A percentile compares a stretch with the other conserved stretches of the same genome.
Conservation (phyloP, 768 basidiomycete species). For the Boletus reticuloceps region DNA sequence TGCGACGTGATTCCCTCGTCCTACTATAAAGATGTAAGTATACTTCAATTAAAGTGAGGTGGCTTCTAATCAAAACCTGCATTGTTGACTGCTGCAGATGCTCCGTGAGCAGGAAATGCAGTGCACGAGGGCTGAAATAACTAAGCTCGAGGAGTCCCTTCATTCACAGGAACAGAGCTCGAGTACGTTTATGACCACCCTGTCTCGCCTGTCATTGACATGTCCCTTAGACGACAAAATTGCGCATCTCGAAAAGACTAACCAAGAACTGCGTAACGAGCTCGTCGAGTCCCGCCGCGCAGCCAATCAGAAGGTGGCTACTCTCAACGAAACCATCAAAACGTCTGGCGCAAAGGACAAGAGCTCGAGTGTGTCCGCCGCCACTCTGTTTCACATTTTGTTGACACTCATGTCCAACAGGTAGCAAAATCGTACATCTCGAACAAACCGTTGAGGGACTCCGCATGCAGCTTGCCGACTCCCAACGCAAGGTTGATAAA, state of each 20-base stretch:
- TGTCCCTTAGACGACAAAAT: neutral
- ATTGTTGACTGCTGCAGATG: neutral
- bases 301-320: neutral
- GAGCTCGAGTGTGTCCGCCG: neutral
- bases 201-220: neutral
- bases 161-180: neutral
- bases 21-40: conserved; percentile 5
- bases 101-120: neutral
- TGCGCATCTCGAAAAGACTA: neutral
- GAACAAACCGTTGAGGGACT: neutral
- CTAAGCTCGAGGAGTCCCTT: neutral
- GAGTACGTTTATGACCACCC: neutral
- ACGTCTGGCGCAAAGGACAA: neutral
- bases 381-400: neutral
- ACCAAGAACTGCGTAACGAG: neutral
- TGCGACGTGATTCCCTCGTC: neutral
- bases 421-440: neutral
- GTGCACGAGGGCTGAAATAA: neutral
- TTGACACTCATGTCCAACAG: neutral
- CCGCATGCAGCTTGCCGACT: neutral
- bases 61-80: too few relatives aligned
- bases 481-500: neutral
- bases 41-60: neutral
- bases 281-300: neutral
- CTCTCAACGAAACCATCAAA: neutral